Evolutionary conservation across 2,329 filamentous ascomycete genomes (phyloP), one percentile per base, ranked within the genome.

Genomic region (Exophiala lecanii-corni): DNA sequence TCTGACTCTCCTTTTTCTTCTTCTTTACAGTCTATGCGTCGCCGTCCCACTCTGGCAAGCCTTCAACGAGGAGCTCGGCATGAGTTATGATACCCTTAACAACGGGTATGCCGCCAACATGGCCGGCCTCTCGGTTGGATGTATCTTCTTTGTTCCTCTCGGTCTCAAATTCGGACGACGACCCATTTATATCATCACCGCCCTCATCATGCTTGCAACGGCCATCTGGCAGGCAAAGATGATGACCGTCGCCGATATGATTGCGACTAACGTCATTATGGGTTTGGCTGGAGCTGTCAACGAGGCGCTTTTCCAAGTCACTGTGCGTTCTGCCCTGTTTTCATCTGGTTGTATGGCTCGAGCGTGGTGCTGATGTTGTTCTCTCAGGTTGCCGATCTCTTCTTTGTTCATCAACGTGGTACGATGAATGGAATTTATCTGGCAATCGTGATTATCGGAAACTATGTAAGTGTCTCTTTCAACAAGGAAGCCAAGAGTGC

Each of bases 351-450:
- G 12, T 26, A 6, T 12, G 12, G 12, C 7, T 7, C 23, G 23
- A 26, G 6, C 12, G 12, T 7, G 6, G 7, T 12, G 7, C 23
- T 26, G 12, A 41, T 16, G 47, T 44, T 13, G 6, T 10, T 15
- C 21, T 19, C n/a, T 19, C 32, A 64, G 60, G 60, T 74, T 43
- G 62, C 64, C 9, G 71, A 74, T 50, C 45, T 75, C 12, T 74
- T 72, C 55, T 74, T 73, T 44, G 63, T 74, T 4, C 71, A 74
- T 44, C 64, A 74, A 36, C 64, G 68, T n/a, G 72, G 68, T 1
- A 61, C 63, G 2, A 72, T 73, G 68, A 78, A 76, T 50, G 63
- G 61, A 1, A 61, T 72, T 5, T 78, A 74, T 45, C 61, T 75
- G 51, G 66, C 61, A 45, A 61, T 66, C 28, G 56, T 62, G 16